Evolutionary conservation across 495 filamentous ascomycete species (phyloP).

Genomic region (Letharia columbiana): DNA sequence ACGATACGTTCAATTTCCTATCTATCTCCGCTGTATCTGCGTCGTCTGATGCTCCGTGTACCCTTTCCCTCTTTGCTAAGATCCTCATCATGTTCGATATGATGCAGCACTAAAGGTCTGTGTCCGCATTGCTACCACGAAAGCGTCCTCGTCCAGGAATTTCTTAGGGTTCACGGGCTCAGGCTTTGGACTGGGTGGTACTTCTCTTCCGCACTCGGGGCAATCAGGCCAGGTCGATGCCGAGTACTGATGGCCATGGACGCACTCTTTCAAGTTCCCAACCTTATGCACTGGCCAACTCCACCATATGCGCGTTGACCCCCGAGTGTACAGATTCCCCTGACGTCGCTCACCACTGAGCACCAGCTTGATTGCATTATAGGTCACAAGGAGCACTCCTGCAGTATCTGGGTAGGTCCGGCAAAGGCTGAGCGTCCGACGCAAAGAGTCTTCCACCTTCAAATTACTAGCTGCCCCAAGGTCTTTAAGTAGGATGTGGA

Average conservation of each 20-base stretch:
- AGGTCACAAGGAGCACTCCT: constrained; percentile 11
- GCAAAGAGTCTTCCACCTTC: constrained; percentile 8
- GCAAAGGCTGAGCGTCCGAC: constrained; percentile 1
- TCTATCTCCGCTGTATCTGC: neutral
- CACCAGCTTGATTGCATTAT: constrained; percentile 5
- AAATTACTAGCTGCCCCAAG: constrained; percentile 4
- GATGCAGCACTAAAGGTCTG: neutral
- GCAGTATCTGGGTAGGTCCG: constrained; percentile 16
- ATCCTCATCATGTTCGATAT: constrained; percentile 4
- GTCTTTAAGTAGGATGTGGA: constrained; percentile 14
- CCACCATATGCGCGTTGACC: constrained; percentile 18
- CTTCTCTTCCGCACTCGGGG: constrained; percentile 21
- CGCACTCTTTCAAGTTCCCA: constrained; percentile 17
- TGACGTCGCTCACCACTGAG: neutral
- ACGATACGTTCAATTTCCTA: neutral
- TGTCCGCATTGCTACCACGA: constrained; percentile 15
- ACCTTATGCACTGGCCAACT: constrained; percentile 15
- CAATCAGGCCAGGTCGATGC: constrained; percentile 14
- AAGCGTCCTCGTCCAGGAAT: constrained; percentile 18
- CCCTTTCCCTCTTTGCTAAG: neutral
- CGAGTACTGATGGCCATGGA: constrained; percentile 23
- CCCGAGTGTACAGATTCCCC: constrained; percentile 9
- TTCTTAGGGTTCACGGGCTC: neutral
- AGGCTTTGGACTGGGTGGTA: neutral
- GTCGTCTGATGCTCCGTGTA: neutral